These are phyloP conservation scores for Vaccinium corymbosum DNA, from an alignment of 148 eudicot genomes.

Conservation along the genomic window DNA sequence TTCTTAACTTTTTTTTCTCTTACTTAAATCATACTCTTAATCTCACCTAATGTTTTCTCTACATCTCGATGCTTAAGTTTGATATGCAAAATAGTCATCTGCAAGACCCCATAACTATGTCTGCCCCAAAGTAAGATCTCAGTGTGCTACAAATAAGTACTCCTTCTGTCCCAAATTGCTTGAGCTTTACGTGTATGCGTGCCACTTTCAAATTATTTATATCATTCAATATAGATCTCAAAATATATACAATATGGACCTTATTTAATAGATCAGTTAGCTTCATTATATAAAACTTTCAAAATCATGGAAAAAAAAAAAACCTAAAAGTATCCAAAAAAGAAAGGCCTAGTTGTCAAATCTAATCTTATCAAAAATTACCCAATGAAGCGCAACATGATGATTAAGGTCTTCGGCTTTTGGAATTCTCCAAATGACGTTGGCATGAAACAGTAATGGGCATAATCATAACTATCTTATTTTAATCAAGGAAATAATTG, in stretches of 20 bases:
- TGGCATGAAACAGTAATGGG: neutral
- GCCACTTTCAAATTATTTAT: no score
- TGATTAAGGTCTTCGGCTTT: neutral
- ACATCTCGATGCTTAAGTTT: neutral
- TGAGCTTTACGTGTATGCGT: no score
- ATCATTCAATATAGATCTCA: no score
- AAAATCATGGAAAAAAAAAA: no score
- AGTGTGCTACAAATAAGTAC: neutral
- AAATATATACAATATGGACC: no score
- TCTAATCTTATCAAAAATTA: neutral
- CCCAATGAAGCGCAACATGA: neutral
- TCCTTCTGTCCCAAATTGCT: no score
- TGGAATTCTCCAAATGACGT: neutral
- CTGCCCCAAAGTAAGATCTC: neutral
- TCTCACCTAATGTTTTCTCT: neutral
- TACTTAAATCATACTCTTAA: neutral
- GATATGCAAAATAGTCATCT: neutral
- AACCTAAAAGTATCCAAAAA: no score
- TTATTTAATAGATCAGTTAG: no score
- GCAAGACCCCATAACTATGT: neutral
- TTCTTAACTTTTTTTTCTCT: neutral
- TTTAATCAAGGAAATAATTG: neutral
- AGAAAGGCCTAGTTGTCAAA: neutral
- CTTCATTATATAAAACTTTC: no score
- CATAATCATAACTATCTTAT: slow-evolving; percentile 2